Percentiles rank a stretch among this genome's conserved stretches.
Evolutionary conservation across 352 stramenopile genomes (phyloP).

Genomic region (Globisporangium carolinianum): DNA sequence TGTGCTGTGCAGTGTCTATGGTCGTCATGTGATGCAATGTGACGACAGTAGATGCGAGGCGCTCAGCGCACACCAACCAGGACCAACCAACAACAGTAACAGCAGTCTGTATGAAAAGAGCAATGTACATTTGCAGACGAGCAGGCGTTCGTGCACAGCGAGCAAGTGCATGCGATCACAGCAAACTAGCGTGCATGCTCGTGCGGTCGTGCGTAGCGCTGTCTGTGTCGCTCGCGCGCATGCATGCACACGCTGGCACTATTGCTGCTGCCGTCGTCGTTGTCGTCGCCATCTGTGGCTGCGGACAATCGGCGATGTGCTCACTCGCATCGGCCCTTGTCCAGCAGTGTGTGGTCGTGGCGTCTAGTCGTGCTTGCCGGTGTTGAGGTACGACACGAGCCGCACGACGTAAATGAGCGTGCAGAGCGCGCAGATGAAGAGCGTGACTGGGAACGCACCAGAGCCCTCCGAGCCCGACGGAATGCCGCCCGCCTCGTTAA

Average conservation of each 20-base stretch:
- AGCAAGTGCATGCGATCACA: no score
- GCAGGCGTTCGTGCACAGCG: no score
- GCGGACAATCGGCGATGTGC: no score
- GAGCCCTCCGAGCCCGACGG: slow-evolving; percentile 70
- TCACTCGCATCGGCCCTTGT: background rate
- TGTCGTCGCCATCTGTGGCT: no score
- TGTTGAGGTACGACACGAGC: slow-evolving; percentile 48
- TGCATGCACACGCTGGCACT: background rate
- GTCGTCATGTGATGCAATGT: background rate
- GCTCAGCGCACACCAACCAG: no score
- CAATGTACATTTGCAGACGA: background rate
- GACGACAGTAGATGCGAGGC: background rate
- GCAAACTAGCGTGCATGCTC: no score
- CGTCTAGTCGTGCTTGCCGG: slow-evolving; percentile 21
- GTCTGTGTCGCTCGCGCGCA: background rate
- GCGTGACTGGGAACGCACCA: slow-evolving; percentile 73
- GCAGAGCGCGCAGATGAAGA: slow-evolving; percentile 71
- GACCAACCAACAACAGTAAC: no score
- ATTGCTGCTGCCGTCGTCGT: no score
- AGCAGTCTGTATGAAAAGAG: background rate
- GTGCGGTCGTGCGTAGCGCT: background rate
- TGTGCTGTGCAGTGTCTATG: background rate
- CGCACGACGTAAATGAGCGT: slow-evolving; percentile 55
- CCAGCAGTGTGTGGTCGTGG: background rate
- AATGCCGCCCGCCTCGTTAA: slow-evolving; percentile 69